Base-by-base conservation (phyloP, 495 filamentous ascomycete species). In the Articulospora tetracladia region DNA sequence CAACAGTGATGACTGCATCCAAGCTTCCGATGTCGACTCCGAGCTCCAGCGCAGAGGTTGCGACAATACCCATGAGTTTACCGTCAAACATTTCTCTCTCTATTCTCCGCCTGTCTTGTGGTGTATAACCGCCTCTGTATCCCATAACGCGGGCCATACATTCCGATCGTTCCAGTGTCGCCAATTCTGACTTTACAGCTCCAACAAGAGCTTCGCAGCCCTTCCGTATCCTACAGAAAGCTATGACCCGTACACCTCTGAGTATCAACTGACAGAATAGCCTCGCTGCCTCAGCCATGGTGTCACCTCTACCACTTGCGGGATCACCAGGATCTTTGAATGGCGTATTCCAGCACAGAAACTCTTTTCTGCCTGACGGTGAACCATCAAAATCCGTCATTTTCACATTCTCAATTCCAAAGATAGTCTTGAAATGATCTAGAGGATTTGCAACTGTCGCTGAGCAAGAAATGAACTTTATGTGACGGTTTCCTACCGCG, bases 61-160 rank as follows among this genome's bases (percentile, higher is more conserved):
- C 94, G 10, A 99, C 82, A 57, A 99, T 94, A 3, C 94, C 95
- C 68, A 98, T 79, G 6, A 99, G 76, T 66, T 92, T 91, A 0
- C 94, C 94, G 51, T 96, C 91, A 63, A 98, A 98, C 94, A 99
- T 97, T 67, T 98, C 94, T 32, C 80, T 86, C 72, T 99, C 94
- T 50, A 99, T 98, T 50, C 79, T 77, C 23, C 95, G 83, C 39
- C 94, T 82, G 69, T 99, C 94, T 75, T 97, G 93, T 13, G 94
- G 86, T 12, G 92, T 96, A 69, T 99, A 99, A 1, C 94, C 94
- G 17, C 94, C 95, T 60, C 94, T 82, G 70, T 99, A 99, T 0
- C 92, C 91, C 92, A 97, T 97, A 1, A 98, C 88, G 53, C 92
- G 79, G 8, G 80, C 80, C 61, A 84, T 86, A 44, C 90, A 83